phyloP scores from a whole-genome alignment of 129 eudicot genomes.

The Lactuca sativa region DNA sequence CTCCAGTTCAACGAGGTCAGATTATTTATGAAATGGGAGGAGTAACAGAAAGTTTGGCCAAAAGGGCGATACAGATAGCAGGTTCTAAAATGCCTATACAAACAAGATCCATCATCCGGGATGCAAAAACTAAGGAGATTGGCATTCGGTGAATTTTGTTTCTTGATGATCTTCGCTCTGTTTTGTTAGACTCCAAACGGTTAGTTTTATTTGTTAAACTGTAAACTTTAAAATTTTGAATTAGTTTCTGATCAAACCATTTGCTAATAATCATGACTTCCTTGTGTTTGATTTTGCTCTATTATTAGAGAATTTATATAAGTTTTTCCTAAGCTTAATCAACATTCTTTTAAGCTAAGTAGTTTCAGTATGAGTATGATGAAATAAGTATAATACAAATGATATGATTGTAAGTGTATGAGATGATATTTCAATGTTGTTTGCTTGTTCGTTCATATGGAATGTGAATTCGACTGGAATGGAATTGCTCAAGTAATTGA shows the following conservation, averaged over 20 bases:
- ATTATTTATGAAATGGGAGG: slow-evolving; percentile 42
- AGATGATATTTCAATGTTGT: no score
- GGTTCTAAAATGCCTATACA: slow-evolving; percentile 36
- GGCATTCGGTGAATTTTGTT: slow-evolving; percentile 25
- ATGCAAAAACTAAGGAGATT: slow-evolving; percentile 29
- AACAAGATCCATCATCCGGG: slow-evolving; percentile 29
- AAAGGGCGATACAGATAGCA: slow-evolving; percentile 30
- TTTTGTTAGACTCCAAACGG: slow-evolving; percentile 4
- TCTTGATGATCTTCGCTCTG: not conserved
- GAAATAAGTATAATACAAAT: no score
- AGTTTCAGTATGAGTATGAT: no score
- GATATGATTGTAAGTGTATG: no score
- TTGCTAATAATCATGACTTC: slow-evolving; percentile 6
- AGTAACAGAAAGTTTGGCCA: slow-evolving; percentile 35
- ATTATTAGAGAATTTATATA: no score
- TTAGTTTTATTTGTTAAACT: not conserved
- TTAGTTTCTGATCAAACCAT: not conserved
- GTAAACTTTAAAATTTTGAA: not conserved
- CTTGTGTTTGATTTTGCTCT: not conserved
- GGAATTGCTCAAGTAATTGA: no score
- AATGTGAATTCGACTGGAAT: no score
- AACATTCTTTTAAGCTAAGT: no score
- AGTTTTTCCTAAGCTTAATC: no score
- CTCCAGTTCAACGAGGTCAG: slow-evolving; percentile 38
- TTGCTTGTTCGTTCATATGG: no score